Conservation (phyloP, 1,284 basidiomycete species). For the Ustilago trichophora region DNA sequence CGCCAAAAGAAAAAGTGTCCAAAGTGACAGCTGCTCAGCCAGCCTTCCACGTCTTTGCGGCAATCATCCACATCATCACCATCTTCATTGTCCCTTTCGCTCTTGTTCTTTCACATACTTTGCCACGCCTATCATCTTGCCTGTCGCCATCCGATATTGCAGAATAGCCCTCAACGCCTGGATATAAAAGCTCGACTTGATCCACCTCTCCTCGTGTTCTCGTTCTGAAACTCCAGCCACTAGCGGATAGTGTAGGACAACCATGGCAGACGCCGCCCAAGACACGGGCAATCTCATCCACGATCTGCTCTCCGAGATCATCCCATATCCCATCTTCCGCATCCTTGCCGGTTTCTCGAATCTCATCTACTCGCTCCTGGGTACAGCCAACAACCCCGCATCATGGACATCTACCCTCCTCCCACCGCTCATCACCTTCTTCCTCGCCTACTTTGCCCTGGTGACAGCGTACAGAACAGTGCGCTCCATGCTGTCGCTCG, state of each 20-base stretch:
- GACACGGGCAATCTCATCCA: slow-evolving; percentile 17
- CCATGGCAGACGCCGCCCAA: slow-evolving; percentile 28
- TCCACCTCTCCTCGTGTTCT: too few species aligned
- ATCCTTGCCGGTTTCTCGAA: slow-evolving; percentile 50
- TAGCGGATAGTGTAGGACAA: neutral
- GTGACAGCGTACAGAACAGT: slow-evolving; percentile 51
- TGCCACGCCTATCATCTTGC: too few species aligned
- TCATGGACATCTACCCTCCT: slow-evolving; percentile 53
- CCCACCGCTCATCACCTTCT: slow-evolving; percentile 52
- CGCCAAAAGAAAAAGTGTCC: too few species aligned
- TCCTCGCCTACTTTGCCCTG: slow-evolving; percentile 52
- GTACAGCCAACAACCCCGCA: slow-evolving; percentile 44
- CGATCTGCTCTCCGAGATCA: slow-evolving; percentile 32
- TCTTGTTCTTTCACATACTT: neutral
- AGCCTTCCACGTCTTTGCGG: slow-evolving; percentile 23
- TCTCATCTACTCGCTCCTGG: slow-evolving; percentile 44
- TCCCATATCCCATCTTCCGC: slow-evolving; percentile 45
- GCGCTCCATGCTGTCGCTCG: slow-evolving; percentile 39
- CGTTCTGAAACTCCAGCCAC: too few species aligned
- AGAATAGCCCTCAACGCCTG: too few species aligned
- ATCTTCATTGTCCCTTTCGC: neutral
- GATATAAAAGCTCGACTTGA: too few species aligned
- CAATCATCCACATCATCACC: slow-evolving; percentile 30
- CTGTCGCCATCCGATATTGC: too few species aligned
- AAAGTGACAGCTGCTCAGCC: neutral